A percentile compares a stretch with the other conserved stretches of the same genome.
Evolutionary conservation across 805 yeast genomes (phyloP).

Genomic region (Yamadazyma sp.): DNA sequence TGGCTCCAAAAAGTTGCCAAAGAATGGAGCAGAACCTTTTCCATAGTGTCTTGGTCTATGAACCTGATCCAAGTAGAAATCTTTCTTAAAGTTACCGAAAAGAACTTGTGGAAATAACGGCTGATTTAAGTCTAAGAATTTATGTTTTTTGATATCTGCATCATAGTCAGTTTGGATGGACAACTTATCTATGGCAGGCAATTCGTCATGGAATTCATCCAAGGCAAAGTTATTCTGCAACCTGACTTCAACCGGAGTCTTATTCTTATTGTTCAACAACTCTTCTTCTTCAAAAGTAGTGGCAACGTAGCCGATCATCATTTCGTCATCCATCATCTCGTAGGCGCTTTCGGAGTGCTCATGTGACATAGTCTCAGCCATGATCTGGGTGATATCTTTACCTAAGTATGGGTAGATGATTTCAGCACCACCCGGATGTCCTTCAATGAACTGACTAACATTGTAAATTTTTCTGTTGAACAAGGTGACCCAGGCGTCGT

Average conservation of each 20-base stretch:
- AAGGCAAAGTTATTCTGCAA: slow-evolving; percentile 31
- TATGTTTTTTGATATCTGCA: slow-evolving; percentile 71
- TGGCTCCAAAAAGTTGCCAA: slow-evolving; percentile 94
- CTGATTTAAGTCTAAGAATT: slow-evolving; percentile 80
- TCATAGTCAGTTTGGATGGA: slow-evolving; percentile 75
- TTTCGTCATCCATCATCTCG: slow-evolving; percentile 79
- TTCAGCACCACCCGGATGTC: slow-evolving; percentile 71
- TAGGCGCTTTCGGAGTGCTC: slow-evolving; percentile 83
- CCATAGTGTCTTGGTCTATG: slow-evolving; percentile 99
- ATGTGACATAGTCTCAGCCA: slow-evolving; percentile 72
- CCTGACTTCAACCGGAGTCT: slow-evolving; percentile 58
- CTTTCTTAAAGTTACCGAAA: slow-evolving; percentile 73
- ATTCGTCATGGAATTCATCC: slow-evolving; percentile 51
- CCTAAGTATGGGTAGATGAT: slow-evolving; percentile 60
- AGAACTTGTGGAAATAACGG: slow-evolving; percentile 83
- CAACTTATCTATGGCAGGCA: slow-evolving; percentile 73
- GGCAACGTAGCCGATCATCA: slow-evolving; percentile 80
- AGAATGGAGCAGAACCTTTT: slow-evolving; percentile 91
- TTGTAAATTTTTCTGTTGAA: slow-evolving; percentile 80
- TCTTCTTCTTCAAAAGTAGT: slow-evolving; percentile 75
- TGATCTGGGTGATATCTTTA: slow-evolving; percentile 64
- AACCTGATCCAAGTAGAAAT: slow-evolving; percentile 91
- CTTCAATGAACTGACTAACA: slow-evolving; percentile 69
- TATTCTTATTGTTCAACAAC: slow-evolving; percentile 59
- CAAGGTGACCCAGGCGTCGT: slow-evolving; percentile 79